Conservation (phyloP, 2,329 filamentous ascomycete genomes). For the Pleomassaria siparia region DNA sequence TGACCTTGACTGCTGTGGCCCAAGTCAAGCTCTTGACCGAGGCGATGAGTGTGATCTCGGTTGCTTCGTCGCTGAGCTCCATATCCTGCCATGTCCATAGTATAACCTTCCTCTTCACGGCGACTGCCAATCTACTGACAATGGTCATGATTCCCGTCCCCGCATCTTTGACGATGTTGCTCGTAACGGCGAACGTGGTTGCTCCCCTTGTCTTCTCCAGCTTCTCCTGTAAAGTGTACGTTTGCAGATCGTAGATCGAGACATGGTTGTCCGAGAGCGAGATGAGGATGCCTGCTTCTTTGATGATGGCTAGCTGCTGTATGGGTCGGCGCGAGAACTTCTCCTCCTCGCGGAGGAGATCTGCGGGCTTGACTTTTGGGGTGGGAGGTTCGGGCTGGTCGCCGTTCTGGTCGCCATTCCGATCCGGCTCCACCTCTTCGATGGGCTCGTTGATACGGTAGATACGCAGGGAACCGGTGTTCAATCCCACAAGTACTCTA, state of each 20-base stretch:
- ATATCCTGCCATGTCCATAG: constrained; percentile 97
- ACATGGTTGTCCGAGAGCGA: constrained; percentile 89
- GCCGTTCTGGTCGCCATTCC: constrained; percentile 34
- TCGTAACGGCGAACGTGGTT: constrained; percentile 86
- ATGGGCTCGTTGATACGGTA: constrained; percentile 80
- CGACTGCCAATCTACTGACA: constrained; percentile 86
- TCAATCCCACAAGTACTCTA: constrained; percentile 86
- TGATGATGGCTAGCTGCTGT: constrained; percentile 92
- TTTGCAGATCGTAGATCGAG: constrained; percentile 85
- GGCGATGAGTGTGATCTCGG: constrained; percentile 78
- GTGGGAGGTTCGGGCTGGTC: constrained; percentile 47
- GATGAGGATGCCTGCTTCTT: constrained; percentile 88
- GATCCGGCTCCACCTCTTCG: constrained; percentile 42
- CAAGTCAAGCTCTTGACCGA: constrained; percentile 87
- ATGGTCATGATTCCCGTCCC: constrained; percentile 88
- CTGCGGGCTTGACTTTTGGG: constrained; percentile 58
- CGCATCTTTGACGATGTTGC: constrained; percentile 89
- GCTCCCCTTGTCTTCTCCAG: constrained; percentile 85
- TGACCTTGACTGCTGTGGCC: constrained; percentile 81
- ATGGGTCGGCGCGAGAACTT: constrained; percentile 89
- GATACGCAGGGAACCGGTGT: constrained; percentile 82
- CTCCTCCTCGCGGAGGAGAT: constrained; percentile 87
- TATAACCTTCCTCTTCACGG: constrained; percentile 85
- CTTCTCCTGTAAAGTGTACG: constrained; percentile 78
- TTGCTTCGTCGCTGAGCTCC: constrained; percentile 73